Evolutionary conservation across 2,329 filamentous ascomycete genomes (phyloP), one percentile per base, ranked within the genome.

Genomic region (Ophiostoma australiae): DNA sequence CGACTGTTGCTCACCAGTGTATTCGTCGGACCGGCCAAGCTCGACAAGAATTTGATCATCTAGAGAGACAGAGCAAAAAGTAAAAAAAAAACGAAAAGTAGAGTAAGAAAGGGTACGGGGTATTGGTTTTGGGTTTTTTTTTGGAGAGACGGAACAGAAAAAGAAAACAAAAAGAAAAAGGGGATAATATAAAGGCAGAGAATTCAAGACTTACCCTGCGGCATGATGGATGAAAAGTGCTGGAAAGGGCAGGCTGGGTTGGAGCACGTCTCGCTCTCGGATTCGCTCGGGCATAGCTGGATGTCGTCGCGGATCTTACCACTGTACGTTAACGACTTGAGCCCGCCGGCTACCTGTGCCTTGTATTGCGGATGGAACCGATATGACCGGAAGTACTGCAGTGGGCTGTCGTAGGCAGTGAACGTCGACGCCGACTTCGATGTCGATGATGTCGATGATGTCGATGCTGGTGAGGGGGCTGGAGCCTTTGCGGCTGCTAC

Each of bases 281-380:
- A 82, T 79, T 97, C 92, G 76, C 87, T 90, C 52, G 88, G 90
- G 80, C 95, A 99, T 68, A 98, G 78, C 73, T 87, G 86, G 75
- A 86, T 89, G 73, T 87, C 84, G 33, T 89, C 84, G 78, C 97
- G 89, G 80, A 99, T 97, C 75, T 89, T 90, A 80, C 97, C 92
- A 81, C 92, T 97, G 82, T 94, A 98, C 63, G 94, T 98, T 82
- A 96, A 85, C 74, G 95, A 98, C 78, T 91, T 90, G 77, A 93
- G 90, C 63, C 94, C 94, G 73, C 90, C 90, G 71, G 87, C 79
- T 71, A 97, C 89, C 71, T 87, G 83, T 68, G 90, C 80, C 74
- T 84, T 82, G 80, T 89, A 98, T 69, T 87, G 84, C 41, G 92
- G 92, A 78, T 98, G 94, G 78, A 94, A 97, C 75, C 94, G 92